Evolutionary conservation across 23 red algal species (phyloP).

Genomic region (Gracilaria gracilis): DNA sequence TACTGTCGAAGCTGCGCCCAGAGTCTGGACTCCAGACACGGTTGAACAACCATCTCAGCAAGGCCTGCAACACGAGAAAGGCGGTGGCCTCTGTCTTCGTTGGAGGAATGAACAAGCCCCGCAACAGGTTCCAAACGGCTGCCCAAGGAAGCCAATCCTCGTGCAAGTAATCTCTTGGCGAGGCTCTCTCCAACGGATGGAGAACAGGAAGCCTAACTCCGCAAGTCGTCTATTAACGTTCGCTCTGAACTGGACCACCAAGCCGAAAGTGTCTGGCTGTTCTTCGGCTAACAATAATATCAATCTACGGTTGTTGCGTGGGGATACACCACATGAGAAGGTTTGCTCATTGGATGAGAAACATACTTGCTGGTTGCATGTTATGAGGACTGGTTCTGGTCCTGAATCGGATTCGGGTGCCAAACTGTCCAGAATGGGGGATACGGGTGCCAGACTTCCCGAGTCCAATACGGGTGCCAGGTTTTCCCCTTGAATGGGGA

Average conservation of each 20-base stretch:
- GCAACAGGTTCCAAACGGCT: background rate
- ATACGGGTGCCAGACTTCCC: background rate
- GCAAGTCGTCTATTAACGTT: background rate
- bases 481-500: background rate
- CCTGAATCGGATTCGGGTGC: background rate
- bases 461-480: background rate
- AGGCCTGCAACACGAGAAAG: background rate
- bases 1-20: too few relatives aligned
- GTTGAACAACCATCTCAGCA: too few relatives aligned
- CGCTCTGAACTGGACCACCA: background rate
- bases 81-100: background rate
- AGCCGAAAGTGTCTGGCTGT: background rate
- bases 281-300: background rate
- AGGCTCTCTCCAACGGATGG: background rate
- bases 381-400: background rate
- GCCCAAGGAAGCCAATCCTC: background rate
- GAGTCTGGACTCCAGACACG: background rate
- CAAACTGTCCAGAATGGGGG: too few relatives aligned
- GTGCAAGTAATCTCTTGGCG: background rate
- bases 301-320: background rate
- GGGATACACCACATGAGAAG: background rate
- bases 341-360: conserved; percentile 7
- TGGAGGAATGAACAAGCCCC: background rate
- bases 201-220: background rate
- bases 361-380: background rate